A percentile compares a stretch with the other conserved stretches of the same genome.
Conservation (phyloP, 805 yeast species). For the Ogataea zsoltii region DNA sequence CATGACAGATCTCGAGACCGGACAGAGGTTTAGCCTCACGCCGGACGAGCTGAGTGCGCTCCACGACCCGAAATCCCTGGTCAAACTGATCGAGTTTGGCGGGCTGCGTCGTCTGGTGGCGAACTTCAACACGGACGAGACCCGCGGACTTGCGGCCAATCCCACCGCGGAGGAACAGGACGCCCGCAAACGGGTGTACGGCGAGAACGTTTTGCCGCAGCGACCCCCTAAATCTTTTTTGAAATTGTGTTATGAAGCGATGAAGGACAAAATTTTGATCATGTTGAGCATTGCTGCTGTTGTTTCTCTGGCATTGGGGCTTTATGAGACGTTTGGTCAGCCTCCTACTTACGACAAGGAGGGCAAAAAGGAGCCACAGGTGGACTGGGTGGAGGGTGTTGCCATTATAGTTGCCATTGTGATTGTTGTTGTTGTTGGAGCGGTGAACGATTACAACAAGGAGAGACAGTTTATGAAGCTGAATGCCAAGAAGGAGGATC, state of each 20-base stretch:
- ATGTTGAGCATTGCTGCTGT: constrained; percentile 83
- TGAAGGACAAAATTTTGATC: constrained; percentile 88
- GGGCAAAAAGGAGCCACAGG: constrained; percentile 75
- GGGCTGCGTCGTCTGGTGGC: constrained; percentile 40
- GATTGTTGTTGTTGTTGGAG: constrained; percentile 91
- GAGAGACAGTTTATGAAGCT: constrained; percentile 89
- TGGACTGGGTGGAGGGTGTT: constrained; percentile 99
- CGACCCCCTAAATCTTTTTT: constrained; percentile 68
- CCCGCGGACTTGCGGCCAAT: constrained; percentile 42
- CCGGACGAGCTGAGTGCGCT: constrained; percentile 44
- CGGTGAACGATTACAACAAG: constrained; percentile 95
- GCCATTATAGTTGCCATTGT: constrained; percentile 91
- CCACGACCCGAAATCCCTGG: constrained; percentile 65
- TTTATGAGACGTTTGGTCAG: constrained; percentile 89
- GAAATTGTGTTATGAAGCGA: constrained; percentile 72
- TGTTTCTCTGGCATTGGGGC: constrained; percentile 84
- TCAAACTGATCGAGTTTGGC: constrained; percentile 42
- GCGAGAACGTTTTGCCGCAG: constrained; percentile 72
- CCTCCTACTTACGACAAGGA: constrained; percentile 75
- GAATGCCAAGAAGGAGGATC: constrained; percentile 84
- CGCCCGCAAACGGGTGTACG: constrained; percentile 53
- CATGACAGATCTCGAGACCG: constrained; percentile 18
- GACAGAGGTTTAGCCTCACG: constrained; percentile 24
- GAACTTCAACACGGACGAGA: constrained; percentile 38
- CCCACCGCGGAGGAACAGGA: constrained; percentile 32